Conservation (phyloP, 1,139 yeast species). For the Pichia kudriavzevii region DNA sequence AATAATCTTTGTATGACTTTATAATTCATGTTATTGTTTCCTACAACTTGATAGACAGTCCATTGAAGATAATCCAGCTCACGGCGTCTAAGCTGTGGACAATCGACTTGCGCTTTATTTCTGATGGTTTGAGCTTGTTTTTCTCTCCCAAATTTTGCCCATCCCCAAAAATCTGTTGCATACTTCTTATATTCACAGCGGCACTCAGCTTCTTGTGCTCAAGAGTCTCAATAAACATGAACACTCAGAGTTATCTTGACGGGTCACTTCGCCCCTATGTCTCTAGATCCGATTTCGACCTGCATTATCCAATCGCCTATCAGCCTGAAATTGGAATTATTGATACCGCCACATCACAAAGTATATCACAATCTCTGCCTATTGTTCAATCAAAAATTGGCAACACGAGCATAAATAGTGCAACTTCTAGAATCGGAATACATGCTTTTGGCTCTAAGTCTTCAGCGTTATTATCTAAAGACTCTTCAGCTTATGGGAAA, state of each 20-base stretch:
- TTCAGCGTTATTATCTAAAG: constrained; percentile 6
- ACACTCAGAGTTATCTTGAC: constrained; percentile 20
- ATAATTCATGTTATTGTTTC: too few relatives aligned
- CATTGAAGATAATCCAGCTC: too few relatives aligned
- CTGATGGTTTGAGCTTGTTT: too few relatives aligned
- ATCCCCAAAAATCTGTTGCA: too few relatives aligned
- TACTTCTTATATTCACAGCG: too few relatives aligned
- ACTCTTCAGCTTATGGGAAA: constrained; percentile 12
- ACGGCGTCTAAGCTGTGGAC: too few relatives aligned
- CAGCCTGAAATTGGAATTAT: constrained; percentile 28
- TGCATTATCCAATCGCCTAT: constrained; percentile 28
- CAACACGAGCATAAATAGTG: constrained; percentile 4
- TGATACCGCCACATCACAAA: constrained; percentile 27
- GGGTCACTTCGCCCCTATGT: constrained; percentile 26
- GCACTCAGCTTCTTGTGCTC: too few relatives aligned
- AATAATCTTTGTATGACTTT: too few relatives aligned
- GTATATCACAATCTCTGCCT: constrained; percentile 28
- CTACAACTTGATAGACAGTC: too few relatives aligned
- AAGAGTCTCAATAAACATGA: constrained; percentile 12
- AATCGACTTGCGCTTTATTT: too few relatives aligned
- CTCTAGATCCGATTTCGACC: constrained; percentile 25
- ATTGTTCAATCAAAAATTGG: constrained; percentile 15
- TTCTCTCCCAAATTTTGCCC: too few relatives aligned
- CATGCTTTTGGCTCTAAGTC: constrained; percentile 14
- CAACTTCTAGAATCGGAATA: constrained; percentile 13